Base-by-base conservation (phyloP, 75 land plant genomes). In the Cunninghamia lanceolata region DNA sequence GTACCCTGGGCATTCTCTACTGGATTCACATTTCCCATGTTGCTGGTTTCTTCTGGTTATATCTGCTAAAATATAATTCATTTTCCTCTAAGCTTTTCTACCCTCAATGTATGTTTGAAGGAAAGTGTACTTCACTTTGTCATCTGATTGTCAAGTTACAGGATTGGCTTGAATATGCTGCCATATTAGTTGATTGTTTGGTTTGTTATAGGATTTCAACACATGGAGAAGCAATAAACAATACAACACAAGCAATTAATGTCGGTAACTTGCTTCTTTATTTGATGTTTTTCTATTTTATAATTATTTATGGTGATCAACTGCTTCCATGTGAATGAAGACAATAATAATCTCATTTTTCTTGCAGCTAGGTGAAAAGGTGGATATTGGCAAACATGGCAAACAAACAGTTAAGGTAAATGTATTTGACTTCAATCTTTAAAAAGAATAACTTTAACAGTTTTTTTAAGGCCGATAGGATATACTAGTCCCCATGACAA, bases 381-480 rank as follows among this genome's bases (percentile, higher is more conserved):
- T 16, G 21, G 85, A 74, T 39, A 85, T 85, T 78, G 86, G 21
- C 30, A 85, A 85, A 39, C 78, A 40, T 40, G 46, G 86, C 53
- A 85, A 85, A 66, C 21, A 45, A 35, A 42, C 83, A 43, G 86
- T 85, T 21, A 85, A 79, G 82, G 86, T 85, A 82, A 30, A 25
- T 50, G 85, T 32, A 11, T 50, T 11, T 13, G 11, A 50, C 11
- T 50, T 50, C 15, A 15, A 50, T 50, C 52, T 11, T 50, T 10
- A 11, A 50, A 50, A 50, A 50, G 14, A 50, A 50, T 50, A 21
- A 78, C 30, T 71, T n/a, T 78, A 25, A 21, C 21, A 35, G 81
- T 42, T 34, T 35, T 75, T 0, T 1, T 36, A 39, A 34, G 36
- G 16, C 5, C 4, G 13, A 75, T 75, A 34, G 10, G 32, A 71